A percentile compares a stretch with the other conserved stretches of the same genome.
These are phyloP conservation scores for Areca catechu DNA, from an alignment of 176 grass and related monocot species.

Conservation along the genomic window DNA sequence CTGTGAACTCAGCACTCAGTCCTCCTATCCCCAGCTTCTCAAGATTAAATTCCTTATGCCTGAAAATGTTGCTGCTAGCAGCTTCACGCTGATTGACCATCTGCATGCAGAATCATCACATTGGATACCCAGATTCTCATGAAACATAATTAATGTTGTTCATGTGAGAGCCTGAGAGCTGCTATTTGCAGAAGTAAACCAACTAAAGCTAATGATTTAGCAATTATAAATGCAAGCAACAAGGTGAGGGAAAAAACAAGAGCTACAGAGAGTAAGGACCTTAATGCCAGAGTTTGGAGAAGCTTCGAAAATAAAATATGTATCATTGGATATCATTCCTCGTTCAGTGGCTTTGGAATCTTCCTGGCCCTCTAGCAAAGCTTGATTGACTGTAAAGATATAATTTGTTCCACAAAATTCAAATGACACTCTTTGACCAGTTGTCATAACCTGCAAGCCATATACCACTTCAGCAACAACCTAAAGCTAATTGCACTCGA, in stretches of 20 bases:
- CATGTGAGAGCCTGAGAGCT: too few species aligned
- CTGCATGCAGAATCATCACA: conserved; percentile 32
- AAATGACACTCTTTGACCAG: conserved; percentile 81
- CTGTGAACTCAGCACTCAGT: conserved; percentile 79
- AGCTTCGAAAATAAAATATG: conserved; percentile 93
- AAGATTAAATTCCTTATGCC: conserved; percentile 91
- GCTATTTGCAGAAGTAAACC: neutral
- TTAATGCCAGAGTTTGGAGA: conserved; percentile 96
- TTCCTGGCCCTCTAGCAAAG: conserved; percentile 78
- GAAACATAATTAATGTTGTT: neutral
- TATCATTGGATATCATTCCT: conserved; percentile 74
- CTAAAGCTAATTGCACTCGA: too few species aligned
- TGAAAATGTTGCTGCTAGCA: conserved; percentile 96
- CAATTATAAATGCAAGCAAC: too few species aligned
- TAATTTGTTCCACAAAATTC: conserved; percentile 98
- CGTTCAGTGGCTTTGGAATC: conserved; percentile 57
- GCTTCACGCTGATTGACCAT: conserved; percentile 91
- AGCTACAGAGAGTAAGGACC: conserved; percentile 30
- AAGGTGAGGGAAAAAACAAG: neutral
- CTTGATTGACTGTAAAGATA: conserved; percentile 89
- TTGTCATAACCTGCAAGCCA: conserved; percentile 55
- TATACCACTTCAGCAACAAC: neutral
- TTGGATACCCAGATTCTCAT: neutral
- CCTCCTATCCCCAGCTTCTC: conserved; percentile 97
- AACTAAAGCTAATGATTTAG: too few species aligned